Conservation (phyloP, 768 basidiomycete genomes). For the Hebeloma cylindrosporum region DNA sequence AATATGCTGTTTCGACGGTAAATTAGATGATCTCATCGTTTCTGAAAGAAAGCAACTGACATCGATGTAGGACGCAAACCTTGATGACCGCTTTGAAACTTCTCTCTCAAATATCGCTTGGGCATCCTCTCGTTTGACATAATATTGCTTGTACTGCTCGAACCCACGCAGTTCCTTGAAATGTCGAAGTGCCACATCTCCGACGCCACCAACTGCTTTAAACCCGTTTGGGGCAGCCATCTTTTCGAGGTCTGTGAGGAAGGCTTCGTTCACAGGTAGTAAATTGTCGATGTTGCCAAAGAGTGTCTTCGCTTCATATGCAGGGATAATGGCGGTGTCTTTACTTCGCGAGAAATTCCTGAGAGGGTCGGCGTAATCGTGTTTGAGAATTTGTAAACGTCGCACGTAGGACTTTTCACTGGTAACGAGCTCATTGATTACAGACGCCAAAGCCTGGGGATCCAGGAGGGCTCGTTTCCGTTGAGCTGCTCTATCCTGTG, state of each 20-base stretch:
- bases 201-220: slow-evolving; percentile 61
- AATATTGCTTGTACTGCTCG: slow-evolving; percentile 90
- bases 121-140: slow-evolving; percentile 90
- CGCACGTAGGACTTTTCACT: slow-evolving; percentile 90
- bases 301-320: slow-evolving; percentile 89
- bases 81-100: slow-evolving; percentile 73
- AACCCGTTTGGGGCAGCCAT: slow-evolving; percentile 65
- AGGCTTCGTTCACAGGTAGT: slow-evolving; percentile 85
- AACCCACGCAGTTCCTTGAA: slow-evolving; percentile 84
- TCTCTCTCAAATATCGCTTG: slow-evolving; percentile 86
- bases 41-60: slow-evolving; percentile 42
- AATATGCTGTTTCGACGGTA: slow-evolving; percentile 55
- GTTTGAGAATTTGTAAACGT: slow-evolving; percentile 78
- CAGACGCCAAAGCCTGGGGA: slow-evolving; percentile 63
- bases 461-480: slow-evolving; percentile 65
- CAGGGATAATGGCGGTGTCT: slow-evolving; percentile 82
- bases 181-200: slow-evolving; percentile 84
- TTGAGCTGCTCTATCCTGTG: slow-evolving; percentile 41
- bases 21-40: slow-evolving; percentile 7
- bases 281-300: slow-evolving; percentile 94
- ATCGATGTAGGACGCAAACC: slow-evolving; percentile 85
- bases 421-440: slow-evolving; percentile 82
- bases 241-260: slow-evolving; percentile 79
- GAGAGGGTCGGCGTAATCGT: slow-evolving; percentile 89
- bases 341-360: slow-evolving; percentile 82